Evolutionary conservation across 2,329 filamentous ascomycete species (phyloP).

Genomic region (Xylaria sp.): DNA sequence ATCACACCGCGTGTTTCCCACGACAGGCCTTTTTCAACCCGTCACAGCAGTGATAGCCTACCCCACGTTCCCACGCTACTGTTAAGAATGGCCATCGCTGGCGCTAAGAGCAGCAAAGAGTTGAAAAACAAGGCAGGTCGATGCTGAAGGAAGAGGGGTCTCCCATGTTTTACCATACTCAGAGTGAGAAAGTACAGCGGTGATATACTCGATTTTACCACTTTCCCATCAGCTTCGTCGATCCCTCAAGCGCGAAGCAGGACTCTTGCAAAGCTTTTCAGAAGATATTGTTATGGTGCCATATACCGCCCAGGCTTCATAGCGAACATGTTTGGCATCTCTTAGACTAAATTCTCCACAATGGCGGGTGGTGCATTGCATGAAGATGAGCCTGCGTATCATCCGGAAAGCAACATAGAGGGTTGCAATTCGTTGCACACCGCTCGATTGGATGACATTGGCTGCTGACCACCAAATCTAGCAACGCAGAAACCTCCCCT

Average conservation of each 20-base stretch:
- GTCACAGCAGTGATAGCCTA: constrained; percentile 16
- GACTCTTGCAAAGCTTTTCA: background rate
- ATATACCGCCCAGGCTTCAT: background rate
- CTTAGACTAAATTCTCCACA: constrained; percentile 15
- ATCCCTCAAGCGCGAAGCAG: background rate
- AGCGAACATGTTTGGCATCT: constrained; percentile 5
- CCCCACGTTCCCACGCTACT: constrained; percentile 8
- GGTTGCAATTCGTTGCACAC: constrained; percentile 35
- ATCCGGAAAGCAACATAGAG: constrained; percentile 29
- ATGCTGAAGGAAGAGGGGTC: background rate
- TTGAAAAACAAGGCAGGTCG: constrained; percentile 5
- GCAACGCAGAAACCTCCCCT: constrained; percentile 14
- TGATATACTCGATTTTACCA: background rate
- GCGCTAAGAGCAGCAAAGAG: background rate
- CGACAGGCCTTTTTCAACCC: constrained; percentile 6
- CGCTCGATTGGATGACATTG: constrained; percentile 32
- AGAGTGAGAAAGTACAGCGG: background rate
- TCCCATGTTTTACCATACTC: background rate
- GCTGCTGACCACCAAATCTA: constrained; percentile 33
- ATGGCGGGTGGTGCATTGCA: constrained; percentile 22
- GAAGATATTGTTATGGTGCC: background rate
- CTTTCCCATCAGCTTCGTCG: background rate
- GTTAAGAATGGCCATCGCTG: background rate
- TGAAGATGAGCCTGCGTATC: constrained; percentile 29
- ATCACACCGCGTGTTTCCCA: background rate